Base-by-base conservation (phyloP, 2,329 filamentous ascomycete genomes). In the Sclerotinia spermophila region DNA sequence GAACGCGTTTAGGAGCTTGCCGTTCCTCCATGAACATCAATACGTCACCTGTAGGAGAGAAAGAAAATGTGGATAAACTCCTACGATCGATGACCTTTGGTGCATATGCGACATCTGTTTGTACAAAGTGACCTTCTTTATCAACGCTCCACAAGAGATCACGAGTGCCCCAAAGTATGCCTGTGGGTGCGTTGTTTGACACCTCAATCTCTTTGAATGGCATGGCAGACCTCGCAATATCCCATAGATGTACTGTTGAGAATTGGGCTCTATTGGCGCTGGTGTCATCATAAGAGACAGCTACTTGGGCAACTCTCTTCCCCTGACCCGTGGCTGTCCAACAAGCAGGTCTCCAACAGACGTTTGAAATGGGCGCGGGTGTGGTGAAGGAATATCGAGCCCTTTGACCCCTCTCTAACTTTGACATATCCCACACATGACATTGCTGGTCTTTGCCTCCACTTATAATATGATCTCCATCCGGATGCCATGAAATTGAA, bases 101-200 rank as follows among this genome's bases (percentile, higher is more conserved):
- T 0, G 88, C 87, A 79, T 86, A 90, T 0, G 87, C 86, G 30
- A 90, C 83, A 76, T 92, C 89, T 72, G 86, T 89, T 76, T 91
- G 89, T 40, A 84, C 85, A 72, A 92, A 90, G 4, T 84, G 78
- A 0, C 87, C 87, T 73, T 91, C 89, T 35, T 83, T 84, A 1
- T 88, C 88, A 10, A 85, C 89, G 1, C 88, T 89, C 89, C 89
- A 92, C 0, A 92, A 79, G 60, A 90, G 83, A 73, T 90, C 88
- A 72, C 88, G 85, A 72, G 89, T 85, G 70, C 86, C 87, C 89
- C 89, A 92, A 10, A 89, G 79, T 24, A 91, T 78, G 2, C 84
- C 84, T 13, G 83, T 84, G 1, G 89, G 89, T 3, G 87, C 85
- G 40, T 78, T 82, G 33, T 87, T 84, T 73, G 90, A 90, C 53